Conservation (phyloP, 2,329 filamentous ascomycete species). For the Pleoardoris graminearum region DNA sequence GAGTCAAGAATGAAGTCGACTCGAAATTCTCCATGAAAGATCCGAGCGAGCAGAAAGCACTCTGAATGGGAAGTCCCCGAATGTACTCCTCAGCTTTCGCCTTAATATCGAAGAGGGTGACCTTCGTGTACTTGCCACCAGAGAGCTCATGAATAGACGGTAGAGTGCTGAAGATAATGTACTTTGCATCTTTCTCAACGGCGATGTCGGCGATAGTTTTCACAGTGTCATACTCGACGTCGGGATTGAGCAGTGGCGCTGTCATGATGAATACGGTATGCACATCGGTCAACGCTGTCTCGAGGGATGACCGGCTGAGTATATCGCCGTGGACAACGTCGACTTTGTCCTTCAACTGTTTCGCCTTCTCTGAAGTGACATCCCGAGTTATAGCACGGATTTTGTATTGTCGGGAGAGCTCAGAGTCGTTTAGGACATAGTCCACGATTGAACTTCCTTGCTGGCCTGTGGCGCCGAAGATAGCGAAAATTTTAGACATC, state of each 20-base stretch:
- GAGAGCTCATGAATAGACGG: constrained; percentile 37
- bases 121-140: constrained; percentile 39
- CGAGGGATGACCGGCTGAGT: constrained; percentile 45
- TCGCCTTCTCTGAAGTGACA: constrained; percentile 37
- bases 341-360: constrained; percentile 34
- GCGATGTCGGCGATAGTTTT: constrained; percentile 47
- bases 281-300: constrained; percentile 48
- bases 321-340: constrained; percentile 50
- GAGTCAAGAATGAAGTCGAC: constrained; percentile 27
- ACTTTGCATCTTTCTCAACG: constrained; percentile 41
- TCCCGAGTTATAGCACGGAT: constrained; percentile 59
- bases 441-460: constrained; percentile 56
- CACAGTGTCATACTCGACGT: constrained; percentile 33
- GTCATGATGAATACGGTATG: constrained; percentile 58
- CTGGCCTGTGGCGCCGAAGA: constrained; percentile 59
- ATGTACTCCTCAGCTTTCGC: constrained; percentile 56
- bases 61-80: constrained; percentile 42
- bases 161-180: constrained; percentile 50
- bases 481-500: constrained; percentile 35
- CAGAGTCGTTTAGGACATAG: constrained; percentile 50
- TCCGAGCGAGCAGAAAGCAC: constrained; percentile 18
- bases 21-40: constrained; percentile 21
- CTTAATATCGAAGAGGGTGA: constrained; percentile 50
- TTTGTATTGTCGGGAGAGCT: constrained; percentile 52
- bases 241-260: constrained; percentile 30